Evolutionary conservation across 2,329 filamentous ascomycete genomes (phyloP), one percentile per base, ranked within the genome.

Genomic region (Penicillium sclerotiorum): DNA sequence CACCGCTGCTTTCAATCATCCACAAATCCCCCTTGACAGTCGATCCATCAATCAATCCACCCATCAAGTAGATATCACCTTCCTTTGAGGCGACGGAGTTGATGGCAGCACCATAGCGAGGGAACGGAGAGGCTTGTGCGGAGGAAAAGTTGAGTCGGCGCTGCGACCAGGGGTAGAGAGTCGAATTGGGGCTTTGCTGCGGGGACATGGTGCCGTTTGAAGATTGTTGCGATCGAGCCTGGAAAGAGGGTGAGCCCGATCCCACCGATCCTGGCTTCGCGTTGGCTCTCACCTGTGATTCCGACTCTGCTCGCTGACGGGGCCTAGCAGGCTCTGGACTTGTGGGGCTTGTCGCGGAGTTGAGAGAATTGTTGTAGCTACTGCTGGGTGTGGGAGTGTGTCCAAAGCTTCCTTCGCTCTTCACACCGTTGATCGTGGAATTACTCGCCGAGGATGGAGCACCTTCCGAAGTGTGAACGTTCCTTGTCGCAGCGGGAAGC

Each of bases 1-100:
- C 87, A 25, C 76, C 78, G 45, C 88, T 91, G 53, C 91, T 90
- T 71, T 99, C 94, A 39, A 97, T 88, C 85, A 97, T 88, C 95
- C 95, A 99, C 39, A 99, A 74, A 74, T 99, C 94, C 40, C 94
- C 94, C 69, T 96, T 96, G 37, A 97, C 94, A 2, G 90, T 96
- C 30, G 91, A 89, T 59, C 93, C 93, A 66, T 95, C 93, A 63
- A 99, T 93, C 53, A 99, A 75, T 43, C 94, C 94, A 56, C 94
- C 94, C 92, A 99, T 97, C 66, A 99, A 81, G 66, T 97, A 99
- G 49, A 99, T 89, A 62, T 95, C 90, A 52, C 95, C 95, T 72
- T 99, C 94, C 73, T 97, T 97, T 32, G 92, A 96, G 20, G 92
- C 89, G 13, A 88, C 81, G 0, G 91, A 83, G 70, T 99, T 99